phyloP scores from a whole-genome alignment of 2,329 filamentous ascomycete genomes.

The Trichoderma sp. region DNA sequence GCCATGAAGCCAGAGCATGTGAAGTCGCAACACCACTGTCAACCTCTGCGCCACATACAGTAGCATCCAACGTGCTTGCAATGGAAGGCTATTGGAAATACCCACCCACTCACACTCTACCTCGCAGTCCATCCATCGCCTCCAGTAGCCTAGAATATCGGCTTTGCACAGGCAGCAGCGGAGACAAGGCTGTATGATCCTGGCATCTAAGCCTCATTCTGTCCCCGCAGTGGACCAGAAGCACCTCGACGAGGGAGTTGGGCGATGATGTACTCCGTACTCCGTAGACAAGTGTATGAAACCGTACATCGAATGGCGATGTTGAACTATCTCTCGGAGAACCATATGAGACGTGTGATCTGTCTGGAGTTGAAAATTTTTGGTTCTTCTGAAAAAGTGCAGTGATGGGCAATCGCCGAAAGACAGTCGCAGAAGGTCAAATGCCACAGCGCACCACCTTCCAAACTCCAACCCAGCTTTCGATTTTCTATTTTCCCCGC shows the following conservation, averaged over 20 bases:
- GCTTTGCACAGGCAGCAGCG: neutral
- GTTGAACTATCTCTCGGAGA: neutral
- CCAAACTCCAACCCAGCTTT: neutral
- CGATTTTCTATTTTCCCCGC: neutral
- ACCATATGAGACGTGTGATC: neutral
- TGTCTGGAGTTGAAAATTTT: neutral
- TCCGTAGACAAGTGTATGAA: neutral
- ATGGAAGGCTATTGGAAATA: neutral
- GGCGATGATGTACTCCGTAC: neutral
- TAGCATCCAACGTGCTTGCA: neutral
- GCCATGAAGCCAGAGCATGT: neutral
- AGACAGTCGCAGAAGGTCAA: neutral
- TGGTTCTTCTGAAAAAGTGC: neutral
- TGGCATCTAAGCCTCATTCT: neutral
- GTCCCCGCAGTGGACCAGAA: neutral
- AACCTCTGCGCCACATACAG: neutral
- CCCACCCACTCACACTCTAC: neutral
- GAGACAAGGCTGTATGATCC: neutral
- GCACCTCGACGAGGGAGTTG: too few species aligned
- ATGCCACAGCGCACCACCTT: neutral
- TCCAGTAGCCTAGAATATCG: neutral
- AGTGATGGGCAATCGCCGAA: neutral
- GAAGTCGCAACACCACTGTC: neutral
- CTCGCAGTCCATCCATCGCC: neutral
- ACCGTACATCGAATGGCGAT: neutral